Conservation (phyloP, 1,284 basidiomycete genomes). For the Blastosporella zonata region DNA sequence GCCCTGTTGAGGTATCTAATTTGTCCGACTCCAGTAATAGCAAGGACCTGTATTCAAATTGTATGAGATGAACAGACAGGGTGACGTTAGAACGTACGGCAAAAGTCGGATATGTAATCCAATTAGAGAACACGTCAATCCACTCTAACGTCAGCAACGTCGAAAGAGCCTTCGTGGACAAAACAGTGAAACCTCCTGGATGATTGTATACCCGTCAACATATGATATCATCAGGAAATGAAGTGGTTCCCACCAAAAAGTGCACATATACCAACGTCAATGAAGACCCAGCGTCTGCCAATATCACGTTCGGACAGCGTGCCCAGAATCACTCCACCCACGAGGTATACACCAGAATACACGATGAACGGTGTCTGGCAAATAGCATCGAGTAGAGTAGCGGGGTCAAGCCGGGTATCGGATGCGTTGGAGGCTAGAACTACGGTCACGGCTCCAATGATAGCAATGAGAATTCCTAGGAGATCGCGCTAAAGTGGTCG, state of each 20-base stretch:
- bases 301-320: constrained; percentile 55
- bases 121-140: constrained; percentile 68
- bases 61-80: constrained; percentile 11
- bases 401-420: constrained; percentile 67
- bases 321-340: constrained; percentile 55
- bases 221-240: neutral
- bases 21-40: constrained; percentile 83
- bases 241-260: constrained; percentile 63
- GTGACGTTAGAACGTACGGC: constrained; percentile 38
- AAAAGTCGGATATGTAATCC: constrained; percentile 78
- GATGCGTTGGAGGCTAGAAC: constrained; percentile 78
- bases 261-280: constrained; percentile 89
- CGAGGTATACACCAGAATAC: constrained; percentile 66
- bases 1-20: constrained; percentile 90
- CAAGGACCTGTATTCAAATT: constrained; percentile 51
- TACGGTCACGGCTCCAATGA: constrained; percentile 88
- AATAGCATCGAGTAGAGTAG: constrained; percentile 70
- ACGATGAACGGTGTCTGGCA: constrained; percentile 69
- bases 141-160: constrained; percentile 79
- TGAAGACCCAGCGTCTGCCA: constrained; percentile 71
- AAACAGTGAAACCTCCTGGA: constrained; percentile 88
- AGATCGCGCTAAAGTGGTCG: constrained; percentile 61
- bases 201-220: constrained; percentile 6
- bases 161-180: constrained; percentile 92
- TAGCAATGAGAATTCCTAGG: constrained; percentile 81